Conservation (phyloP, 768 basidiomycete species). For the Holtermanniella nyarrowii region DNA sequence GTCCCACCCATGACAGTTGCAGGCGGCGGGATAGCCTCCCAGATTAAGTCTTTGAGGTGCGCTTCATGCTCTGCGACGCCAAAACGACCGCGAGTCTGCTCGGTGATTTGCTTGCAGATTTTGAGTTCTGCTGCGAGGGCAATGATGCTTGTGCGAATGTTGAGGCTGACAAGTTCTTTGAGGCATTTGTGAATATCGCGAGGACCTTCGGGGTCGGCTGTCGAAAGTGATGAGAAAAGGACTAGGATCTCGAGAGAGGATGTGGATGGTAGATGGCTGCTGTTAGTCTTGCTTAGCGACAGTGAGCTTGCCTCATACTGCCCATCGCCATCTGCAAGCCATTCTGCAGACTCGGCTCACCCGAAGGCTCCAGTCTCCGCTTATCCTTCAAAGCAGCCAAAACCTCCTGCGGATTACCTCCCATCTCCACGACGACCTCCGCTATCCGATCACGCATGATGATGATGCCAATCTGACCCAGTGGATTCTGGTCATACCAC, state of each 20-base stretch:
- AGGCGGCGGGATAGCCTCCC: conserved; percentile 90
- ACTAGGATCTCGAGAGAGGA: conserved; percentile 91
- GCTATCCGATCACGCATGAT: conserved; percentile 85
- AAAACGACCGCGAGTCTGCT: conserved; percentile 80
- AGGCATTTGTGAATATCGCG: conserved; percentile 71
- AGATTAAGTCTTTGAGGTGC: conserved; percentile 88
- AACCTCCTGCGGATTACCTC: conserved; percentile 98
- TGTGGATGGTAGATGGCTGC: conserved; percentile 90
- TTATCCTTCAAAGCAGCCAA: conserved; percentile 72
- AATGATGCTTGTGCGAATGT: conserved; percentile 83
- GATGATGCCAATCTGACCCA: conserved; percentile 91
- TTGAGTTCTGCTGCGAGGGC: conserved; percentile 97
- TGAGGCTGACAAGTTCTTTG: conserved; percentile 68
- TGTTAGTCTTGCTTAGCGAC: not conserved
- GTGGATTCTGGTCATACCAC: conserved; percentile 99
- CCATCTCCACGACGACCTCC: conserved; percentile 83
- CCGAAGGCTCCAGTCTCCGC: conserved; percentile 74
- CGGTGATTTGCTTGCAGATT: conserved; percentile 82
- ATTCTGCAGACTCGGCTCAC: conserved; percentile 94
- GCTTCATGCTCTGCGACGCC: conserved; percentile 98
- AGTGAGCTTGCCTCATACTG: conserved; percentile 66
- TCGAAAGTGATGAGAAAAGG: conserved; percentile 89
- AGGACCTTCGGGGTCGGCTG: conserved; percentile 83
- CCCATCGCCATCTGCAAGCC: conserved; percentile 92
- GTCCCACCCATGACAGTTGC: conserved; percentile 48